These are phyloP conservation scores for Pseudocercospora pini-densiflorae DNA, from an alignment of 2,329 filamentous ascomycete genomes.

Conservation along the genomic window DNA sequence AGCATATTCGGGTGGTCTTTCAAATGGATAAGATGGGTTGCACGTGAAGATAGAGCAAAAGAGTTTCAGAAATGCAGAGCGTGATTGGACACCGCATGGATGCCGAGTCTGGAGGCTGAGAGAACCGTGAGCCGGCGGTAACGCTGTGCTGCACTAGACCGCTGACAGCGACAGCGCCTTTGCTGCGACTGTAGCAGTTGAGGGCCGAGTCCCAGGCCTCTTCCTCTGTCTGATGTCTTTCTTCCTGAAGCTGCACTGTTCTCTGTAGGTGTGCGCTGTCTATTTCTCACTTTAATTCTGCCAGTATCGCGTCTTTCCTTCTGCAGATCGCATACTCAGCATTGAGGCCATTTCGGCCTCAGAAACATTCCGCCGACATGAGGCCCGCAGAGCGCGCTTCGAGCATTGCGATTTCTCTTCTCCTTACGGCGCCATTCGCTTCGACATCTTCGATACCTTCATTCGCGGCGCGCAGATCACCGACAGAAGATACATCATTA, in stretches of 20 bases:
- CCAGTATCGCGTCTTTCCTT: background rate
- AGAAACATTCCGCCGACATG: slow-evolving; percentile 4
- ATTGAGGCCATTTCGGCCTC: background rate
- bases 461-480: slow-evolving; percentile 5
- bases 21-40: background rate
- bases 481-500: background rate
- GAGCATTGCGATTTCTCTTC: slow-evolving; percentile 3
- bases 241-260: background rate
- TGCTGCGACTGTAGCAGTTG: slow-evolving; percentile 2
- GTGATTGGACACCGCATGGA: background rate
- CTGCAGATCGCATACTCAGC: background rate
- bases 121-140: background rate
- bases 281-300: background rate
- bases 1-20: background rate
- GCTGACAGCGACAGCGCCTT: background rate
- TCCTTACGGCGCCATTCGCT: slow-evolving; percentile 15
- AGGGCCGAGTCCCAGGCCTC: background rate
- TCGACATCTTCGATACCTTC: slow-evolving; percentile 14
- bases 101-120: background rate
- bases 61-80: background rate
- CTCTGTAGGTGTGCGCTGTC: background rate
- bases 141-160: background rate
- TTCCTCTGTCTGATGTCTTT: background rate
- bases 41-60: background rate
- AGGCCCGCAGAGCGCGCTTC: slow-evolving; percentile 1